Evolutionary conservation across 2,329 filamentous ascomycete genomes (phyloP).

Genomic region (Talaromyces marneffei): DNA sequence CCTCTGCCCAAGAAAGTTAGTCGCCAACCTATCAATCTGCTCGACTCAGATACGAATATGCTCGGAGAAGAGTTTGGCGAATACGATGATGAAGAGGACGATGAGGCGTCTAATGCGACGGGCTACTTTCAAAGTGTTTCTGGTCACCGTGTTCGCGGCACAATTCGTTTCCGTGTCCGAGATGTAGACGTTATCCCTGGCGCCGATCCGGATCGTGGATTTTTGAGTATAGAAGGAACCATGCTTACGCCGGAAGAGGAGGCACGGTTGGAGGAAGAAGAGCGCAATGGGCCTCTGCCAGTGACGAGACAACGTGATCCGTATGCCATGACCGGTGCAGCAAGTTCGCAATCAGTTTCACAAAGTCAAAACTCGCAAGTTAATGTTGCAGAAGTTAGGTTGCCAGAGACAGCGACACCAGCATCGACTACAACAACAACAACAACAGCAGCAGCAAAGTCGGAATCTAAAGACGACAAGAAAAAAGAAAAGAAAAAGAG

Average conservation of each 20-base stretch:
- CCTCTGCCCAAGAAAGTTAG: conserved; percentile 31
- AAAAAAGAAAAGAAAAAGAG: conserved; percentile 13
- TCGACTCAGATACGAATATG: conserved; percentile 21
- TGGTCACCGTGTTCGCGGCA: conserved; percentile 64
- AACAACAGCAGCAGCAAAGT: conserved; percentile 11
- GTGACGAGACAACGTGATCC: conserved; percentile 24
- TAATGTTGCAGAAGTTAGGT: conserved; percentile 4
- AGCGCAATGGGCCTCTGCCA: conserved; percentile 38
- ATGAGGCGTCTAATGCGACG: conserved; percentile 50
- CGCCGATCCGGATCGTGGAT: conserved; percentile 65
- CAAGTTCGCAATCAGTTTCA: conserved; percentile 6
- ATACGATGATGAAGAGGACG: conserved; percentile 35
- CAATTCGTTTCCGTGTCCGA: conserved; percentile 69
- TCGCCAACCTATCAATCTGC: conserved; percentile 29
- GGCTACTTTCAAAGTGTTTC: conserved; percentile 71
- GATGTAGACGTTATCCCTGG: conserved; percentile 71
- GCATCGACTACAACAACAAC: neutral
- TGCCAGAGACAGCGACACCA: conserved; percentile 13
- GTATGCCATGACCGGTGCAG: conserved; percentile 21
- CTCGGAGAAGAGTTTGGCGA: conserved; percentile 6
- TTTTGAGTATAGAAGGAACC: conserved; percentile 82
- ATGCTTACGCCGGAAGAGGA: conserved; percentile 68
- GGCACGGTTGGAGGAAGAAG: conserved; percentile 51
- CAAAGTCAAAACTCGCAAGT: neutral
- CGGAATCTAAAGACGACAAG: conserved; percentile 11